Base-by-base conservation (phyloP, 1,139 yeast genomes). In the Diutina scorzettiae region DNA sequence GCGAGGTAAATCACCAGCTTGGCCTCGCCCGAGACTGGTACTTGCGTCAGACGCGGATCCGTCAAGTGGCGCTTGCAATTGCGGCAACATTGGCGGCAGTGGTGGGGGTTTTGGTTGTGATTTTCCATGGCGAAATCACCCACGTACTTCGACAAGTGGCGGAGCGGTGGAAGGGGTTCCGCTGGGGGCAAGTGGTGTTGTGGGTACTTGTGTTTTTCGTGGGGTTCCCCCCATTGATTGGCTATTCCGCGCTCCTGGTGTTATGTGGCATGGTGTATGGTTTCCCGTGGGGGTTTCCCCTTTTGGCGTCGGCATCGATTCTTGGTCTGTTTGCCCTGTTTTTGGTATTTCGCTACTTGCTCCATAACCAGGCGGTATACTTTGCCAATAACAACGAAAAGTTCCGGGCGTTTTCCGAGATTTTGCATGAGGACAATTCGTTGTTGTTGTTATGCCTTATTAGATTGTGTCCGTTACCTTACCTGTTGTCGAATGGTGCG, bases 401-500 rank as follows among this genome's bases (percentile, higher is more conserved):
- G 48, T 77, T 91, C 50, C 73, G 79, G 48, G 89, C 95, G 1
- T 73, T 91, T 50, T 72, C 87, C 1, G 78, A 79, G 45, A 82
- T 87, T 6, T 60, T 91, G 47, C 64, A 62, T 43, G 84, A 79
- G 49, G 79, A 78, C 44, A 67, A 72, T 42, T 79, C 85, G 45
- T 71, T 87, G 46, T 57, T 77, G 47, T 60, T 91, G 36, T 61
- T 91, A 43, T 72, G 81, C 44, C 67, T 89, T 56, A 72, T 91
- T 37, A 67, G 96, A 44, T 60, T 89, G 45, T 86, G 96, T 51
- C 98, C 98, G 0, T 71, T 89, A 52, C 97, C 98, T 0, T 91
- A 89, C 56, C 85, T 96, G 3, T 64, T 89, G 37, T 81, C 94
- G 0, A 91, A 91, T 54, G 97, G 96, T 4, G 96, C 95, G 0